Conservation (phyloP, 2,329 filamentous ascomycete species). For the Septoria petroselini region DNA sequence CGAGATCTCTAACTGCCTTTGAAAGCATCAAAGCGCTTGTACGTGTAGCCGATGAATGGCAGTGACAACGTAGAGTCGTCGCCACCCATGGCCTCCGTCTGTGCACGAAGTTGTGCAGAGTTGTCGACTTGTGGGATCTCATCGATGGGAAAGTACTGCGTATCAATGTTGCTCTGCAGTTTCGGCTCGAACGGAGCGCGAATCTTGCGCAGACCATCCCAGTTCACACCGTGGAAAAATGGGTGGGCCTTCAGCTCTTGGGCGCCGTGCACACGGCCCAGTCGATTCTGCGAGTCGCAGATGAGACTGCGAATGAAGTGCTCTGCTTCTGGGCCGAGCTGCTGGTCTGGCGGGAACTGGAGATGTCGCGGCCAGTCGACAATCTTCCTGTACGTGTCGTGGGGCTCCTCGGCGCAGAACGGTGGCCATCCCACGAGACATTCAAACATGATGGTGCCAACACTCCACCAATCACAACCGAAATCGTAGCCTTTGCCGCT, state of each 20-base stretch:
- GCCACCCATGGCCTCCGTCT: conserved; percentile 69
- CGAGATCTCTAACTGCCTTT: conserved; percentile 34
- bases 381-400: conserved; percentile 98
- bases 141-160: conserved; percentile 97
- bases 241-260: conserved; percentile 89
- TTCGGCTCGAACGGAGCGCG: conserved; percentile 94
- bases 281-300: conserved; percentile 87
- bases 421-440: conserved; percentile 98
- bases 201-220: conserved; percentile 87
- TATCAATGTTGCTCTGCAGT: conserved; percentile 88
- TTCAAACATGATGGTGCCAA: conserved; percentile 99
- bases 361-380: conserved; percentile 95
- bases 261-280: conserved; percentile 77
- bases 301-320: conserved; percentile 90
- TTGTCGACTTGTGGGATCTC: conserved; percentile 98
- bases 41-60: conserved; percentile 94
- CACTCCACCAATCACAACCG: conserved; percentile 98
- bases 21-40: conserved; percentile 87
- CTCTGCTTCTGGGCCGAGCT: conserved; percentile 82
- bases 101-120: conserved; percentile 78
- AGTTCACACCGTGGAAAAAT: conserved; percentile 96
- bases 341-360: conserved; percentile 95
- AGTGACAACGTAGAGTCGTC: conserved; percentile 92
- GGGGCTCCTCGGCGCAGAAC: conserved; percentile 96
- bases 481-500: conserved; percentile 94